Base-by-base conservation (phyloP, 441 rosid species). In the Bocquillonia castaneifolia region DNA sequence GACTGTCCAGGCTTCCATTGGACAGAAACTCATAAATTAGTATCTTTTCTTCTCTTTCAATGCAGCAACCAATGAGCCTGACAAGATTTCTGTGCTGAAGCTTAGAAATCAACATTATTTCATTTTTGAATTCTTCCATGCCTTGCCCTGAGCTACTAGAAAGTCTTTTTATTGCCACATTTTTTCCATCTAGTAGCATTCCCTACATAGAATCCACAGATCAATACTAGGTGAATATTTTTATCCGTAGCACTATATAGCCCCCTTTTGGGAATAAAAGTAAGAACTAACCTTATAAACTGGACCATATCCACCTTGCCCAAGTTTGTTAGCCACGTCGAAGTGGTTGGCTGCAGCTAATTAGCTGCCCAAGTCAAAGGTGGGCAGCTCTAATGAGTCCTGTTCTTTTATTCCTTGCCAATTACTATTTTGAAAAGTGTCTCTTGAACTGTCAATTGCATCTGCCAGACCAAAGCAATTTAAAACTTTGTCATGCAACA, bases 51-150 rank as follows among this genome's bases (percentile, higher is more conserved):
- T 31, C 53, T 28, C 29, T 25, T 25, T 65, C 51, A 17, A 39
- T 12, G 52, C 75, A 65, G 53, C 37, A 72, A 3, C 75, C 70
- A 6, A 58, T 17, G 3, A 72, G 51, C 18, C 58, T 52, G 6
- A 73, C 80, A 15, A 77, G 63, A 55, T 77, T 77, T 2, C 73
- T 44, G 26, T 77, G 80, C 25, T 73, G 77, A 10, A 77, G 72
- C 50, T 61, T 65, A 1, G 72, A 55, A 10, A 73, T 55, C 17
- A 69, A 22, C 14, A 53, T 39, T 0, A 71, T 58, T 47, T 76
- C 76, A 14, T 54, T 72, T 34, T 2, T 51, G 36, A 72, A 72
- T 28, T 72, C 75, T 31, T 0, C 25, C 0, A 25, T 25, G 9
- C 76, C 72, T 67, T 73, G 69, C 3, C 51, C 62, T 10, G 72